Conservation (phyloP, 2,329 filamentous ascomycete genomes). For the Fonsecaea multimorphosa region DNA sequence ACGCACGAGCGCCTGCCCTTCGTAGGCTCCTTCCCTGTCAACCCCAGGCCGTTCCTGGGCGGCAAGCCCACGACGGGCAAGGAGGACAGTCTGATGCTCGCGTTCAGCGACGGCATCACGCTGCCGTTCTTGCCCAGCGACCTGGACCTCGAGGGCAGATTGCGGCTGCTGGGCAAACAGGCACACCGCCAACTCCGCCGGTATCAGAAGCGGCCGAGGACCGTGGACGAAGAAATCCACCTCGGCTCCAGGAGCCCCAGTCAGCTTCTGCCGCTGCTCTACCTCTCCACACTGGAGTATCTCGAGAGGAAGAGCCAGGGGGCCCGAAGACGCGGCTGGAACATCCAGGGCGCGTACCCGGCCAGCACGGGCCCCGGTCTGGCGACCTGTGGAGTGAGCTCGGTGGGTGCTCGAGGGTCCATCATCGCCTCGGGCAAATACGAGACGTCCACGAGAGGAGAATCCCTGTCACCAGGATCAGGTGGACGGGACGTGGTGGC, state of each 20-base stretch:
- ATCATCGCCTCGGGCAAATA: constrained; percentile 32
- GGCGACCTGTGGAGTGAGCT: constrained; percentile 38
- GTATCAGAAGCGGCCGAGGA: constrained; percentile 36
- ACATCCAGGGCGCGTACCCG: constrained; percentile 34
- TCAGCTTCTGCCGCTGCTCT: constrained; percentile 34
- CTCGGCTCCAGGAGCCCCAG: constrained; percentile 35
- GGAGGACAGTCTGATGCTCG: constrained; percentile 38
- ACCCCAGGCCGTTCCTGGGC: constrained; percentile 35
- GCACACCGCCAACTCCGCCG: constrained; percentile 36
- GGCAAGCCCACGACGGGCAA: constrained; percentile 30
- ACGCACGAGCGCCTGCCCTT: constrained; percentile 30
- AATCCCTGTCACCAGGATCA: not conserved
- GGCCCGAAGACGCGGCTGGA: constrained; percentile 24
- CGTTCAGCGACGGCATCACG: constrained; percentile 38
- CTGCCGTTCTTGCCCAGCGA: constrained; percentile 34
- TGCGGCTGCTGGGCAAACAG: constrained; percentile 34
- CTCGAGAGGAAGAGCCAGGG: constrained; percentile 23
- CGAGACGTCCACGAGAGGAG: constrained; percentile 23
- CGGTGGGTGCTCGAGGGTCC: constrained; percentile 32
- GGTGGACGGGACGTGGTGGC: constrained; percentile 22
- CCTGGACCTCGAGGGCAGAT: constrained; percentile 31
- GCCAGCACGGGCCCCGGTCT: constrained; percentile 17
- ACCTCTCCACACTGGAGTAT: constrained; percentile 34
- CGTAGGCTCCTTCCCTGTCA: constrained; percentile 38
- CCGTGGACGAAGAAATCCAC: constrained; percentile 25